These are phyloP conservation scores for Acanthochlamys bracteata DNA, from an alignment of 106 monocot genomes.

Conservation along the genomic window DNA sequence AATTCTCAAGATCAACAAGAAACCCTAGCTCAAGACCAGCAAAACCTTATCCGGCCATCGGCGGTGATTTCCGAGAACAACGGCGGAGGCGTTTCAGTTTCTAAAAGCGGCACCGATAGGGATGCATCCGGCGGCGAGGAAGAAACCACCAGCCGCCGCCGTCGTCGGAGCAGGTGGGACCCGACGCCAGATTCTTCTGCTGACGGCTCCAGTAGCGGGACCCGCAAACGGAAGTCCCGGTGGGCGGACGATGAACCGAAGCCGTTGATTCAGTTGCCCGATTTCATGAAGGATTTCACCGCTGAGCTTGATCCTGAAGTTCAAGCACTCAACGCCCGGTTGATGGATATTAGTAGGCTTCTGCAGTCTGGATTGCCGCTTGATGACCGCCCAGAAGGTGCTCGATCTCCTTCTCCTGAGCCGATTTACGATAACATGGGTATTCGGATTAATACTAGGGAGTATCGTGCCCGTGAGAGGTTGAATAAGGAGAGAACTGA, in stretches of 20 bases:
- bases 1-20: neutral
- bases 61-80: neutral
- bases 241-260: slow-evolving; percentile 84
- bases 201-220: slow-evolving; percentile 15
- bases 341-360: slow-evolving; percentile 68
- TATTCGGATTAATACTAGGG: slow-evolving; percentile 84
- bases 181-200: slow-evolving; percentile 28
- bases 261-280: slow-evolving; percentile 60
- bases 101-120: slow-evolving; percentile 34
- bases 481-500: slow-evolving; percentile 77
- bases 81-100: slow-evolving; percentile 13
- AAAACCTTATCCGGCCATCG: neutral
- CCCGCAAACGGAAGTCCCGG: slow-evolving; percentile 69
- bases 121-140: slow-evolving; percentile 73
- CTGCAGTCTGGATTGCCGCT: slow-evolving; percentile 58
- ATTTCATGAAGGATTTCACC: slow-evolving; percentile 96
- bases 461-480: slow-evolving; percentile 75
- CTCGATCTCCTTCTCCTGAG: slow-evolving; percentile 86
- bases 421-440: slow-evolving; percentile 95
- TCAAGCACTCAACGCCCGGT: slow-evolving; percentile 60
- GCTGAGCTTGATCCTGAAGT: slow-evolving; percentile 91
- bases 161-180: slow-evolving; percentile 90
- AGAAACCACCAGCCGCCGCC: slow-evolving; percentile 52
- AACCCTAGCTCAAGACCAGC: slow-evolving; percentile 16
- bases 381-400: slow-evolving; percentile 81